These are phyloP conservation scores for Entomortierella lignicola DNA, from an alignment of 192 early-diverging fungal genomes.

Conservation along the genomic window DNA sequence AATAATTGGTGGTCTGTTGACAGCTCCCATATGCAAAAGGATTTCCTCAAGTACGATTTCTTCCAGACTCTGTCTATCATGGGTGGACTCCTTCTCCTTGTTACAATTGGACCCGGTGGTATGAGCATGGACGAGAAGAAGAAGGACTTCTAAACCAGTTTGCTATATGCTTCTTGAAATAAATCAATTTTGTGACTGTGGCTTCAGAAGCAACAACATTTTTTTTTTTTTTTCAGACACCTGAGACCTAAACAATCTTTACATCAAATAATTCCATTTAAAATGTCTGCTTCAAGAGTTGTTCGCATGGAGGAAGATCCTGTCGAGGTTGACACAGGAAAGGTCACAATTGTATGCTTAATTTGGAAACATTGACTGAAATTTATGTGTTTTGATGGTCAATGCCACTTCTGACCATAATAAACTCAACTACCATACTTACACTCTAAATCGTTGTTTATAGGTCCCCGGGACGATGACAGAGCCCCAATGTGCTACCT, in stretches of 20 bases:
- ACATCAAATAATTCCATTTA: background rate
- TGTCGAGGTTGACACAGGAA: constrained; percentile 47
- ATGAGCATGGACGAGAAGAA: constrained; percentile 98
- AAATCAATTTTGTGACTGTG: background rate
- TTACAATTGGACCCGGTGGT: constrained; percentile 92
- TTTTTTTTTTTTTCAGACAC: constrained; percentile 9
- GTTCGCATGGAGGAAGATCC: constrained; percentile 49
- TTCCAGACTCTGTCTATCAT: constrained; percentile 97
- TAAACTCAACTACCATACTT: background rate
- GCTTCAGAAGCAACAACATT: background rate
- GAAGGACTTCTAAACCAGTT: constrained; percentile 81
- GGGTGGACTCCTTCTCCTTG: constrained; percentile 94
- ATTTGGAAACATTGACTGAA: too few species aligned
- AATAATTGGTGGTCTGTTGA: constrained; percentile 98
- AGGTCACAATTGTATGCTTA: constrained; percentile 61
- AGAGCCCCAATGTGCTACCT: constrained; percentile 86
- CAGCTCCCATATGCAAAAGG: constrained; percentile 81
- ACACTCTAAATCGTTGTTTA: constrained; percentile 1
- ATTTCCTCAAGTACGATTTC: constrained; percentile 98
- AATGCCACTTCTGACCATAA: too few species aligned
- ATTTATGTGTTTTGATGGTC: too few species aligned
- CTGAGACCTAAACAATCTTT: background rate
- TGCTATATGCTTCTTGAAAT: background rate
- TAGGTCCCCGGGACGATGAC: constrained; percentile 66
- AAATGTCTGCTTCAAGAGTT: constrained; percentile 24